Evolutionary conservation across 1,284 basidiomycete species (phyloP).

Genomic region (Ceratobasidium sp.): DNA sequence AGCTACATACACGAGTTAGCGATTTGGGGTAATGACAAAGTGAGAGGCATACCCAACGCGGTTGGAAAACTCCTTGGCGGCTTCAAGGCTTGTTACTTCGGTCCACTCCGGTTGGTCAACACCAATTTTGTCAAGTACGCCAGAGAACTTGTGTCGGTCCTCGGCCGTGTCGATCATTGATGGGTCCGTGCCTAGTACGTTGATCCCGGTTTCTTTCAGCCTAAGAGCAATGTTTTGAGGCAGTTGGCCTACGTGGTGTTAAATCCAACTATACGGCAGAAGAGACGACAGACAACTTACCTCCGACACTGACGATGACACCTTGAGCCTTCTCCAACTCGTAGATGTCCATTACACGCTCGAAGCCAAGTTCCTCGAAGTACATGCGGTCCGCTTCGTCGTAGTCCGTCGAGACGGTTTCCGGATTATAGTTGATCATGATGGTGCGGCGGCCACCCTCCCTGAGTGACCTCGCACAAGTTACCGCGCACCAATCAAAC

Average conservation of each 20-base stretch:
- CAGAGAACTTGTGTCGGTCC: slow-evolving; percentile 99
- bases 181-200: slow-evolving; percentile 95
- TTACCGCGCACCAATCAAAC: slow-evolving; percentile 99
- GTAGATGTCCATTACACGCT: slow-evolving; percentile 99
- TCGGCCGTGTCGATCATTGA: slow-evolving; percentile 95
- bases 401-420: slow-evolving; percentile 99
- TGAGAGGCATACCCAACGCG: slow-evolving; percentile 68
- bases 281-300: slow-evolving; percentile 54
- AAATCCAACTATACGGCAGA: background rate
- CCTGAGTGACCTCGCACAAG: slow-evolving; percentile 89
- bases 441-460: slow-evolving; percentile 93
- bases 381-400: slow-evolving; percentile 98
- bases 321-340: slow-evolving; percentile 92
- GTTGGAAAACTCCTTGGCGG: slow-evolving; percentile 89
- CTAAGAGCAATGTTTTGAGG: slow-evolving; percentile 98
- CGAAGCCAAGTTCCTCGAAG: slow-evolving; percentile 97
- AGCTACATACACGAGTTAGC: slow-evolving; percentile 58
- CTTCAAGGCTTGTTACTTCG: slow-evolving; percentile 86
- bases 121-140: slow-evolving; percentile 90
- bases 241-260: slow-evolving; percentile 69
- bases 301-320: slow-evolving; percentile 95
- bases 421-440: slow-evolving; percentile 99
- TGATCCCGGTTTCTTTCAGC: slow-evolving; percentile 87
- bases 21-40: background rate
- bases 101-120: slow-evolving; percentile 98